Evolutionary conservation across 129 eudicot species (phyloP).

Genomic region (Chrysanthemum makinoi): DNA sequence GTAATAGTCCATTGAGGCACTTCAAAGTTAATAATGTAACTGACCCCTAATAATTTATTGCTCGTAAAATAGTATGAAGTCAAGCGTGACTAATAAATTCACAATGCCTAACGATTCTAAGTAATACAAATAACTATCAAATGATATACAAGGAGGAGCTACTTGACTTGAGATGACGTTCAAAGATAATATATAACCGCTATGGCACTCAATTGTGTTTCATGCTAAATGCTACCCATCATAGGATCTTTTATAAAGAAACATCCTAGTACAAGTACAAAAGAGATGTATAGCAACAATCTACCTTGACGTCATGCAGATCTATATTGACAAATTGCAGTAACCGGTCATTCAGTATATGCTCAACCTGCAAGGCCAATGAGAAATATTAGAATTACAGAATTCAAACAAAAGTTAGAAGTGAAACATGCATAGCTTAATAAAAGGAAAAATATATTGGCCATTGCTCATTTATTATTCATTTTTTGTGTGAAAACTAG

Average conservation of each 20-base stretch:
- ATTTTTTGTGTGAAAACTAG: not conserved
- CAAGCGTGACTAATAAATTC: constrained; percentile 5
- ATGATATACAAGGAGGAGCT: not conserved
- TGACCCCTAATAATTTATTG: not conserved
- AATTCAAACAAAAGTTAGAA: not conserved
- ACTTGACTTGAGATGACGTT: not conserved
- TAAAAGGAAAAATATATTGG: not conserved
- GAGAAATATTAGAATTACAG: constrained; percentile 18
- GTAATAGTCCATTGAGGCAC: not conserved
- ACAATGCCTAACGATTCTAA: not conserved
- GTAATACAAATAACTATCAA: not conserved
- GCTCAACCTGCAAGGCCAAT: constrained; percentile 74
- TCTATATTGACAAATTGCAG: constrained; percentile 91
- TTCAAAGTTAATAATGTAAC: not conserved
- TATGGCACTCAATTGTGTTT: constrained; percentile 5
- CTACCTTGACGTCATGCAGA: constrained; percentile 95
- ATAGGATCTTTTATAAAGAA: not conserved
- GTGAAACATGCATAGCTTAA: constrained; percentile 11
- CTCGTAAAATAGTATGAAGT: not conserved
- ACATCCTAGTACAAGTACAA: constrained; percentile 1
- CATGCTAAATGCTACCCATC: constrained; percentile 1
- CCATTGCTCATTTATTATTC: not conserved
- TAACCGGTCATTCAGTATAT: constrained; percentile 82
- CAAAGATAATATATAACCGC: constrained; percentile 1
- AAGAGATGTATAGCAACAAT: constrained; percentile 18